Evolutionary conservation across 352 stramenopile species (phyloP).

Genomic region (Phytophthora vignae): DNA sequence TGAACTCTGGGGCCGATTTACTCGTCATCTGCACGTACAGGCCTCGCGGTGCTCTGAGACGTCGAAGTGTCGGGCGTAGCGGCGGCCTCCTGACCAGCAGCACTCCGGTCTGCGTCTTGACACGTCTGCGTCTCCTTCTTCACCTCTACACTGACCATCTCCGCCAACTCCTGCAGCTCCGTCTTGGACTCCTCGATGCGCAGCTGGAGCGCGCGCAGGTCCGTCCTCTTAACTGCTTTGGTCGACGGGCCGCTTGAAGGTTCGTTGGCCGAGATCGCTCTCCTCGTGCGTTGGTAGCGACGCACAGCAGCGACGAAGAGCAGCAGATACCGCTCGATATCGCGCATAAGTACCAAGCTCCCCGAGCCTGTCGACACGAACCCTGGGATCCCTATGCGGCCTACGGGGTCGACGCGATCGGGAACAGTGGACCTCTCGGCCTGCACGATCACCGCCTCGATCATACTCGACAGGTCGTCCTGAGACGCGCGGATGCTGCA

Average conservation of each 20-base stretch:
- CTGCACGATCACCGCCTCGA: slow-evolving; percentile 31
- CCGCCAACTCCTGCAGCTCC: slow-evolving; percentile 36
- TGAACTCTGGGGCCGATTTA: slow-evolving; percentile 10
- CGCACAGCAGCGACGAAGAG: slow-evolving; percentile 39
- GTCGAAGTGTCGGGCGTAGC: background rate
- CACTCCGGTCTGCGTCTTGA: slow-evolving; percentile 4
- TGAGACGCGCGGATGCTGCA: slow-evolving; percentile 37
- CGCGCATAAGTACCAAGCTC: slow-evolving; percentile 34
- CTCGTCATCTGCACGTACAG: slow-evolving; percentile 32
- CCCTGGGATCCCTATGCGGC: slow-evolving; percentile 33
- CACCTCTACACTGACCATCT: slow-evolving; percentile 16
- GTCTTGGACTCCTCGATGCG: slow-evolving; percentile 44
- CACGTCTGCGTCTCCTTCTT: slow-evolving; percentile 7
- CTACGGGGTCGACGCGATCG: slow-evolving; percentile 32
- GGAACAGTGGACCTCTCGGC: slow-evolving; percentile 26
- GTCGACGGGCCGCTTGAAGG: background rate
- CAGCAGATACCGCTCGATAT: slow-evolving; percentile 42
- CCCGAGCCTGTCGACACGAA: slow-evolving; percentile 36
- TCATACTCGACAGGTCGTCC: slow-evolving; percentile 38
- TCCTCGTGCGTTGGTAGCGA: slow-evolving; percentile 38
- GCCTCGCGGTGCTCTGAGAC: slow-evolving; percentile 12
- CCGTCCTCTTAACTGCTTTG: slow-evolving; percentile 15
- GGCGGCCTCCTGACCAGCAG: background rate
- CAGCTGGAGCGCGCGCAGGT: slow-evolving; percentile 38
- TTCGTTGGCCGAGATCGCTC: slow-evolving; percentile 5